Base-by-base conservation (phyloP, 2,329 filamentous ascomycete genomes). In the Dendrostoma leiphaemia region DNA sequence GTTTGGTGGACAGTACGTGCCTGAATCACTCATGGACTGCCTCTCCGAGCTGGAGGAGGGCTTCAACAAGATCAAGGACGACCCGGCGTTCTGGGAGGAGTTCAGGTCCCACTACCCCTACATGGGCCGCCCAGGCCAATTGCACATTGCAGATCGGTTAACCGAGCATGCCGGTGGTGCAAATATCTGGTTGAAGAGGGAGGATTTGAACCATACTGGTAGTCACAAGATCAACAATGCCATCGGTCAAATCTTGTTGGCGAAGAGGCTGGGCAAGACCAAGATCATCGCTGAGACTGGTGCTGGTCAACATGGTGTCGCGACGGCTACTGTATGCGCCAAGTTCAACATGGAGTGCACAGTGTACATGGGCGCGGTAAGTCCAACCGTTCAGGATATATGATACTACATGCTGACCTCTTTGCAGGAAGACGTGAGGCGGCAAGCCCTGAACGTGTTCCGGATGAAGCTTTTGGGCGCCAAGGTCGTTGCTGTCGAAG, bases 141-240 rank as follows among this genome's bases (percentile, higher is more conserved):
- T 99, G 50, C 94, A 99, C 74, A 76, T 92, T 50, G 94, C 94
- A 1, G 86, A 94, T 63, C 86, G 92, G 50, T 77, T 99, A 61
- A 97, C 93, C 0, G 88, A 95, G 67, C 78, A 93, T 65, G 91
- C 90, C 45, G 91, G 91, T 23, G 94, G 94, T 57, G 93, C 94
- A 46, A 96, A 91, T 67, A 96, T 99, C 76, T 99, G 93, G 88
- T 76, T 99, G 62, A 99, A 99, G 82, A 85, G 94, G 64, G 94
- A 99, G 74, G 94, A 99, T 69, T 78, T 97, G 53, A 97, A 97
- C 74, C 94, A 99, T 71, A 97, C 94, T 8, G 94, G 94, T 62
- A 95, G 90, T 59, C 94, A 99, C 81, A 99, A 99, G 82, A 97
- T 99, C 79, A 99, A 99, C 79, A 99, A 99, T 66, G 94, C 94